Percentiles rank a stretch among this genome's conserved stretches.
These are phyloP conservation scores for Talaromyces liani DNA, from an alignment of 495 filamentous ascomycete species.

Conservation along the genomic window DNA sequence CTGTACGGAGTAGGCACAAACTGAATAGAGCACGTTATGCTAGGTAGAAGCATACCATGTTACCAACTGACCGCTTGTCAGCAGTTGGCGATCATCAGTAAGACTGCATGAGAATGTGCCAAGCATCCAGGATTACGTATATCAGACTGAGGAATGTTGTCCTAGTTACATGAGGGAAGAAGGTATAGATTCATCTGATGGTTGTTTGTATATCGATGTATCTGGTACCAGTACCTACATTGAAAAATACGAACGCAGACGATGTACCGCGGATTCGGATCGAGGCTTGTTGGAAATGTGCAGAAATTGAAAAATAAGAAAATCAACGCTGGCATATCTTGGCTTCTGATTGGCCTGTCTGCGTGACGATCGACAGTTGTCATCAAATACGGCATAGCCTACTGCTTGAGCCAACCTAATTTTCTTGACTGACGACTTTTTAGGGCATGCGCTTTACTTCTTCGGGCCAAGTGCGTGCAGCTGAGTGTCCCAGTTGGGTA, in stretches of 20 bases:
- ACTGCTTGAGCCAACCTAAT: background rate
- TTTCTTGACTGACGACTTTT: background rate
- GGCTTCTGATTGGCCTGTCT: background rate
- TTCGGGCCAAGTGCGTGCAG: background rate
- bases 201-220: background rate
- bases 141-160: background rate
- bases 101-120: background rate
- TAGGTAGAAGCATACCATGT: background rate
- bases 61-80: background rate
- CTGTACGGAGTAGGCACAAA: background rate
- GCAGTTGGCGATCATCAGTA: background rate
- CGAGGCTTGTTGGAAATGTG: background rate
- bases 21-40: background rate
- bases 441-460: background rate
- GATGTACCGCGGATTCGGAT: background rate
- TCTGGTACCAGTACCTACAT: background rate
- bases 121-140: background rate
- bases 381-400: background rate
- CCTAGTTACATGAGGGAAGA: background rate
- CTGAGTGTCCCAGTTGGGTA: no score
- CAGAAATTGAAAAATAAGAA: background rate
- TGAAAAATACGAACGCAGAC: background rate
- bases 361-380: slow-evolving; percentile 15
- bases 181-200: background rate
- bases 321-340: background rate